These are phyloP conservation scores for Picochlorum sp. DNA, from an alignment of 139 green algal genomes.

Conservation along the genomic window DNA sequence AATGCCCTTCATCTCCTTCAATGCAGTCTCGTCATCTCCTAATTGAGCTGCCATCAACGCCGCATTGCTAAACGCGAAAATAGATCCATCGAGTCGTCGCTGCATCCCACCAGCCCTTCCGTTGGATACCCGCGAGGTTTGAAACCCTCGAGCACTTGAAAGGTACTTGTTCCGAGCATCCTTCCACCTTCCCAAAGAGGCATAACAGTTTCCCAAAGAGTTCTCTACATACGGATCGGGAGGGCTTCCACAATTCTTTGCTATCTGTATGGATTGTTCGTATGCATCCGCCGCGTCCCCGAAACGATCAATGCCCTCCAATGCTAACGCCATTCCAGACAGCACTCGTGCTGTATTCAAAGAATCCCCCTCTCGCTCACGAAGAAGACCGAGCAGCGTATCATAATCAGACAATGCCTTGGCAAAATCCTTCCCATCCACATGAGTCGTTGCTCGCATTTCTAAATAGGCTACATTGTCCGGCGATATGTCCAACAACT, in stretches of 20 bases:
- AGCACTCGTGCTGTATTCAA: slow-evolving; percentile 43
- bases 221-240: slow-evolving; percentile 72
- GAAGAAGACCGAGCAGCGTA: not conserved
- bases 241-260: slow-evolving; percentile 13
- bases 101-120: slow-evolving; percentile 42
- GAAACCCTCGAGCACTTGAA: slow-evolving; percentile 42
- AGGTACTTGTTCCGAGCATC: slow-evolving; percentile 50
- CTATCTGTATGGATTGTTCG: slow-evolving; percentile 30
- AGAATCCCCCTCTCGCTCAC: not conserved
- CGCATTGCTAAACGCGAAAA: slow-evolving; percentile 38
- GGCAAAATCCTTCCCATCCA: slow-evolving; percentile 73
- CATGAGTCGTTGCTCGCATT: slow-evolving; percentile 62
- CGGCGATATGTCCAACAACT: slow-evolving; percentile 26
- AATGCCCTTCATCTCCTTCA: slow-evolving; percentile 53
- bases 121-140: slow-evolving; percentile 42
- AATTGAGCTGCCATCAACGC: slow-evolving; percentile 64
- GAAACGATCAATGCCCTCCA: slow-evolving; percentile 69
- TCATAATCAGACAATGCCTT: slow-evolving; percentile 61
- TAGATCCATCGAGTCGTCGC: slow-evolving; percentile 51
- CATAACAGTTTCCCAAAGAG: slow-evolving; percentile 65
- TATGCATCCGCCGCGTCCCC: slow-evolving; percentile 58
- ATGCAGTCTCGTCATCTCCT: slow-evolving; percentile 44
- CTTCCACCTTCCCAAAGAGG: slow-evolving; percentile 43
- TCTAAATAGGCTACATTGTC: slow-evolving; percentile 43
- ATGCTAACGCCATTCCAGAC: slow-evolving; percentile 54